These are phyloP conservation scores for Epichloe coenophiala DNA, from an alignment of 2,329 filamentous ascomycete genomes.

Conservation along the genomic window DNA sequence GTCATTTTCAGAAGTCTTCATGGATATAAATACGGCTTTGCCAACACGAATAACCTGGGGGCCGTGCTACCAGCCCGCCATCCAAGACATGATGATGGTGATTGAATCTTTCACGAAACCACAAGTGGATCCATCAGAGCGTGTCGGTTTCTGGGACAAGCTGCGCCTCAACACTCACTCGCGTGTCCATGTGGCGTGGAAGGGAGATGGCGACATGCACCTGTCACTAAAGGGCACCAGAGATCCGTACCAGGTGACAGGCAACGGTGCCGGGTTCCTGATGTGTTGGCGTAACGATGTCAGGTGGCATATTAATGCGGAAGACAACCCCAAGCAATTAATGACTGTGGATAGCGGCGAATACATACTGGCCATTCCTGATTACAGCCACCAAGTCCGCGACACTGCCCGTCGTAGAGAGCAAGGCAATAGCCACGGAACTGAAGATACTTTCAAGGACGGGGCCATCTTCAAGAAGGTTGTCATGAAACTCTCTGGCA, in stretches of 20 bases:
- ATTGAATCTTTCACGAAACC: conserved; percentile 96
- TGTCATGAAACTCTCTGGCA: conserved; percentile 94
- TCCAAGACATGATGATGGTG: conserved; percentile 99
- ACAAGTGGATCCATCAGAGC: conserved; percentile 82
- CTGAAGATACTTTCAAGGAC: conserved; percentile 52
- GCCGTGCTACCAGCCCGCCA: conserved; percentile 91
- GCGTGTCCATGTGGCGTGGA: conserved; percentile 78
- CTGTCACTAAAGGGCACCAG: conserved; percentile 81
- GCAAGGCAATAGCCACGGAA: conserved; percentile 45
- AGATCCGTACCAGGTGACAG: conserved; percentile 87
- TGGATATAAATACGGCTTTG: conserved; percentile 86
- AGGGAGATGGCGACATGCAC: conserved; percentile 89
- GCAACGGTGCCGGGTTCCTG: conserved; percentile 83
- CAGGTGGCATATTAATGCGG: conserved; percentile 68
- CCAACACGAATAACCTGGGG: conserved; percentile 95
- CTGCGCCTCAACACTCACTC: conserved; percentile 91
- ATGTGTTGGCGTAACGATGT: conserved; percentile 99
- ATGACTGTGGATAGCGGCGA: conserved; percentile 94
- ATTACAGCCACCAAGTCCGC: conserved; percentile 79
- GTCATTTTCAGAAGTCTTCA: conserved; percentile 81
- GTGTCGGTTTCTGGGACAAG: conserved; percentile 98
- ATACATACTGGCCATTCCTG: conserved; percentile 86
- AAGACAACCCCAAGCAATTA: conserved; percentile 80
- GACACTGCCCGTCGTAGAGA: conserved; percentile 39
- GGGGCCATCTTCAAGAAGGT: conserved; percentile 94